Conservation (phyloP, 345 rosid species). For the Populus euphratica region DNA sequence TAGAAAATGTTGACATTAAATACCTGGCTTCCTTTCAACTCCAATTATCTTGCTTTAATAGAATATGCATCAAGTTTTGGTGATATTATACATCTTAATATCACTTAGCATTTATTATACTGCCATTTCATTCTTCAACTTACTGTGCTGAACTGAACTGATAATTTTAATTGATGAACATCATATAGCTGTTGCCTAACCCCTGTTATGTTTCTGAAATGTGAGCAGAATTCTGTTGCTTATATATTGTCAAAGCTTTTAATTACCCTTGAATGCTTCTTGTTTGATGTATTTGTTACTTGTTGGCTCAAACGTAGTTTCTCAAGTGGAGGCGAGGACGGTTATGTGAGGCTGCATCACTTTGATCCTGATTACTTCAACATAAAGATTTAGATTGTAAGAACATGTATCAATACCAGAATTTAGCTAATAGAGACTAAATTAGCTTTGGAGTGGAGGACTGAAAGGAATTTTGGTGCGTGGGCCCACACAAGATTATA, state of each 20-base stretch:
- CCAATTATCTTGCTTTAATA: too few species aligned
- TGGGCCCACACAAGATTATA: neutral
- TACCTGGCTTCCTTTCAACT: too few species aligned
- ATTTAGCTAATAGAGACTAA: neutral
- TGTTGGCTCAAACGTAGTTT: constrained; percentile 41
- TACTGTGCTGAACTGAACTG: too few species aligned
- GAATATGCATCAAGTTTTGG: too few species aligned
- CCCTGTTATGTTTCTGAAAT: too few species aligned
- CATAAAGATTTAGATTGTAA: constrained; percentile 43
- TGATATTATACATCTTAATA: too few species aligned
- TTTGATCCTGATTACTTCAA: constrained; percentile 81
- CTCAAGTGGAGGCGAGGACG: constrained; percentile 97
- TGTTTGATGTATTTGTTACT: neutral
- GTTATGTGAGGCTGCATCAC: constrained; percentile 93
- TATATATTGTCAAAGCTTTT: neutral
- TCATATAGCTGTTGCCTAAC: too few species aligned
- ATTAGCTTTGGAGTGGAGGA: neutral
- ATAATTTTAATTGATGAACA: too few species aligned
- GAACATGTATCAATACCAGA: neutral
- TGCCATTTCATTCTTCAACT: too few species aligned
- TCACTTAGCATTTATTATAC: too few species aligned
- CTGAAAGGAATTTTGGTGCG: neutral
- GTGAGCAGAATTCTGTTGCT: neutral
- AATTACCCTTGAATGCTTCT: neutral
- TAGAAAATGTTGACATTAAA: too few species aligned